Evolutionary conservation across 2,329 filamentous ascomycete species (phyloP).

Genomic region (Nectriaceae sp.): DNA sequence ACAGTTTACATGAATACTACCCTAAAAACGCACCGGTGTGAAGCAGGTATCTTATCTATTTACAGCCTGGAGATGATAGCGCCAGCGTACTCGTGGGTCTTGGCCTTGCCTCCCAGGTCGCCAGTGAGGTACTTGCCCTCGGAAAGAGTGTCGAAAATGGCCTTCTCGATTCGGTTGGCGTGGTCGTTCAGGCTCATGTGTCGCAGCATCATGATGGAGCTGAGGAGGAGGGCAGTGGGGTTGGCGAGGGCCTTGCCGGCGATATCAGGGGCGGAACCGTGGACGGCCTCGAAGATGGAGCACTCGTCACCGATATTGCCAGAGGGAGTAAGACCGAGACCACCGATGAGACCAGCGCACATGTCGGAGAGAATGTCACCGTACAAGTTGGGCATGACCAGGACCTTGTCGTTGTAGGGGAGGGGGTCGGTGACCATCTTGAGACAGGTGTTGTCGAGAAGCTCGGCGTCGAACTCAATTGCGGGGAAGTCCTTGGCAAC

Average conservation of each 20-base stretch:
- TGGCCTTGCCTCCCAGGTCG: slow-evolving; percentile 93
- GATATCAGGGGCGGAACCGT: slow-evolving; percentile 96
- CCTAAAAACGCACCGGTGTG: slow-evolving; percentile 21
- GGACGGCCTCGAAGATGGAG: slow-evolving; percentile 99
- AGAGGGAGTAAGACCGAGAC: slow-evolving; percentile 93
- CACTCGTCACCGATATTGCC: slow-evolving; percentile 99
- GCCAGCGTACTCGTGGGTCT: slow-evolving; percentile 90
- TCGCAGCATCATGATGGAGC: slow-evolving; percentile 99
- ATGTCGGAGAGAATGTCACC: slow-evolving; percentile 99
- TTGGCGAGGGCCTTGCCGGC: slow-evolving; percentile 95
- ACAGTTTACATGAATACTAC: slow-evolving; percentile 34
- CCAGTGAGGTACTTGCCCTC: slow-evolving; percentile 97
- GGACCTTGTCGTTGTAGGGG: slow-evolving; percentile 98
- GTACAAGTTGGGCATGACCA: slow-evolving; percentile 98
- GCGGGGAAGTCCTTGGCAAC: slow-evolving; percentile 94
- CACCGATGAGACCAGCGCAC: slow-evolving; percentile 98
- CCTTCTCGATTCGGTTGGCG: slow-evolving; percentile 86
- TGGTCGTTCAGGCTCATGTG: slow-evolving; percentile 92
- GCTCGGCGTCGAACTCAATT: slow-evolving; percentile 95
- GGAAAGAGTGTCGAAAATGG: slow-evolving; percentile 90
- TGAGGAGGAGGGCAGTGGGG: slow-evolving; percentile 92
- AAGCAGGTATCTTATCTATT: slow-evolving; percentile 33
- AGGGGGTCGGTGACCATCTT: slow-evolving; percentile 97
- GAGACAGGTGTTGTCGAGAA: slow-evolving; percentile 98
- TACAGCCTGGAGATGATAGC: slow-evolving; percentile 80